phyloP scores from a whole-genome alignment of 441 rosid species.

The Theobroma grandiflorum region DNA sequence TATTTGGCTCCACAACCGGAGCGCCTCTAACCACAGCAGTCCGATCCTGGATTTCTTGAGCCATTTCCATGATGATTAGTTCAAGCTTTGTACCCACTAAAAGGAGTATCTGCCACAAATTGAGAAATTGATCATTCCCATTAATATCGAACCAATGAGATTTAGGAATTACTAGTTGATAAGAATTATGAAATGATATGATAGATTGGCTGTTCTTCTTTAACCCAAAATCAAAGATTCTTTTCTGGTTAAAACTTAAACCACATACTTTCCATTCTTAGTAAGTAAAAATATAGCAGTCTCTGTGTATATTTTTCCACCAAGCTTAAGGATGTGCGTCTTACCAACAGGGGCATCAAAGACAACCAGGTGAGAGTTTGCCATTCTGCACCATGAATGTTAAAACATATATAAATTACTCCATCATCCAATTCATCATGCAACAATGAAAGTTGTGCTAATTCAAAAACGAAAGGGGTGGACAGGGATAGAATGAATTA shows the following conservation, averaged over 20 bases:
- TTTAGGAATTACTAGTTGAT: not conserved
- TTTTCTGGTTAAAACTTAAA: too few species aligned
- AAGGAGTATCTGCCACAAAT: constrained; percentile 52
- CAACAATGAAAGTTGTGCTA: not conserved
- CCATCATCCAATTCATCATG: not conserved
- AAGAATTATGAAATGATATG: too few species aligned
- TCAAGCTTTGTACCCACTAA: constrained; percentile 69
- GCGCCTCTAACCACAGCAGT: constrained; percentile 55
- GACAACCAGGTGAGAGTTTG: constrained; percentile 56
- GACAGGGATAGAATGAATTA: not conserved
- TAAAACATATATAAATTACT: not conserved
- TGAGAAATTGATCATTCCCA: not conserved
- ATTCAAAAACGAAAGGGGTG: too few species aligned
- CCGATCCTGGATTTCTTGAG: constrained; percentile 52
- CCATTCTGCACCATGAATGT: constrained; percentile 48
- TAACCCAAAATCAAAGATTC: too few species aligned
- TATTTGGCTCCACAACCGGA: constrained; percentile 60
- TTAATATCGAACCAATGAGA: not conserved
- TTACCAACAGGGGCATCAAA: constrained; percentile 50
- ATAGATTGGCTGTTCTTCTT: too few species aligned
- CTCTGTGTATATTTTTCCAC: too few species aligned
- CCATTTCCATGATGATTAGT: constrained; percentile 66
- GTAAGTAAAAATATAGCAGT: too few species aligned
- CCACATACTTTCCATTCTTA: too few species aligned
- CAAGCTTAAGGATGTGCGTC: not conserved